Evolutionary conservation across 257 asterid species (phyloP).

Genomic region (Primulina eburnea): DNA sequence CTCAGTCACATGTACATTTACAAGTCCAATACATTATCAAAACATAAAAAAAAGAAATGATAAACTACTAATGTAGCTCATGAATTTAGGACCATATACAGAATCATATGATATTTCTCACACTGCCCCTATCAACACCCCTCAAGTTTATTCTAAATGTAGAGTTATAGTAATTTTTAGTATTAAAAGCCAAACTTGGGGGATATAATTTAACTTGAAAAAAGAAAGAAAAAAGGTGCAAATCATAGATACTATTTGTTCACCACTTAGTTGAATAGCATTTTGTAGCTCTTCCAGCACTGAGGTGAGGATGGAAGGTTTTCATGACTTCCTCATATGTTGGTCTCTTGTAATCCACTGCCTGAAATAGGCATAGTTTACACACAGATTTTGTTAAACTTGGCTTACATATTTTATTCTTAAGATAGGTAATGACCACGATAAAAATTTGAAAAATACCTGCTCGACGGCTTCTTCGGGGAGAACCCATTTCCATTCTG

Average conservation of each 20-base stretch:
- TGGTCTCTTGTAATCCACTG: slow-evolving; percentile 97
- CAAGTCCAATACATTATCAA: slow-evolving; percentile 25
- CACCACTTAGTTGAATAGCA: slow-evolving; percentile 88
- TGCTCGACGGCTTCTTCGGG: slow-evolving; percentile 91
- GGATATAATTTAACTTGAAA: background rate
- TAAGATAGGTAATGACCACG: background rate
- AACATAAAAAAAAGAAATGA: background rate
- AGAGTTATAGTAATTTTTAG: background rate
- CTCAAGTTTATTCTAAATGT: background rate
- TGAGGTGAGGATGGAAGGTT: slow-evolving; percentile 54
- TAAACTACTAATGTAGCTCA: background rate
- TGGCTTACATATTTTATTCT: background rate
- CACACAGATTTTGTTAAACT: too few species aligned
- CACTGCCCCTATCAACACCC: background rate
- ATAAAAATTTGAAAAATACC: slow-evolving; percentile 35
- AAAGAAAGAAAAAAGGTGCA: slow-evolving; percentile 23
- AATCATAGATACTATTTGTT: slow-evolving; percentile 27
- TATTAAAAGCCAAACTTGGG: background rate
- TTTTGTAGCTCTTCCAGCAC: slow-evolving; percentile 59
- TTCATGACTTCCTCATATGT: slow-evolving; percentile 83
- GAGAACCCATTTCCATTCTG: slow-evolving; percentile 96
- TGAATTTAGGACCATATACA: background rate
- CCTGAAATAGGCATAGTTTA: slow-evolving; percentile 37
- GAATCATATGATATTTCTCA: background rate
- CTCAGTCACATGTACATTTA: slow-evolving; percentile 38